Base-by-base conservation (phyloP, 805 yeast genomes). In the Debaryomyces maramus region DNA sequence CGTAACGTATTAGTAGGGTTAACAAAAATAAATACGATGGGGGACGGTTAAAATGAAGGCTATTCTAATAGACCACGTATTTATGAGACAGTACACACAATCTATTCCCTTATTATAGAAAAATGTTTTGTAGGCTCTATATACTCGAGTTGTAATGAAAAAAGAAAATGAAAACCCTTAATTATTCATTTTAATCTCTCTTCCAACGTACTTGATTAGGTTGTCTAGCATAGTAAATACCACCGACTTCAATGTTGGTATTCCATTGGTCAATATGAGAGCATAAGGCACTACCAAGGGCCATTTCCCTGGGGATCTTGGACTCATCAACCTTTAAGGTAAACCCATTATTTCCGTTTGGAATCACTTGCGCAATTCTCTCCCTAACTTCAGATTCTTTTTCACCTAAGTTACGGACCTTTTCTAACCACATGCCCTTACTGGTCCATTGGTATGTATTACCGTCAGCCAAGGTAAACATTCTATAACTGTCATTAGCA, bases 261-360 rank as follows among this genome's bases (percentile, higher is more conserved):
- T 78, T 81, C 87, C 87, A 81, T 43, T 80, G 85, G 52, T 81
- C 87, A 41, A 81, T 72, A 52, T 65, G 75, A 31, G 84, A 77
- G 43, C 80, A 75, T 43, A 81, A 59, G 3, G 85, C 85, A 6
- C 82, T 72, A 11, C 80, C 61, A 14, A 81, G 55, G 1, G 84
- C 86, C 61, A 81, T 50, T 46, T 79, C 85, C 34, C 75, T 61
- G n/a, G 77, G 70, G 24, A 81, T 73, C 52, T 78, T 73, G 21
- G 73, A 38, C 49, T 76, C 81, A 53, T 81, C 83, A 28, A 80
- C 65, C 41, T 58, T 60, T 34, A 81, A 54, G 34, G 77, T 78
- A 60, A 81, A 81, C 5, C 85, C 85, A 24, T 68, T 60, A 18
- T 50, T 50, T 6, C 79, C 82, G 22, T 77, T 73, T n/a, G 80